Base-by-base conservation (phyloP, 495 filamentous ascomycete species). In the Neurospora sp. region DNA sequence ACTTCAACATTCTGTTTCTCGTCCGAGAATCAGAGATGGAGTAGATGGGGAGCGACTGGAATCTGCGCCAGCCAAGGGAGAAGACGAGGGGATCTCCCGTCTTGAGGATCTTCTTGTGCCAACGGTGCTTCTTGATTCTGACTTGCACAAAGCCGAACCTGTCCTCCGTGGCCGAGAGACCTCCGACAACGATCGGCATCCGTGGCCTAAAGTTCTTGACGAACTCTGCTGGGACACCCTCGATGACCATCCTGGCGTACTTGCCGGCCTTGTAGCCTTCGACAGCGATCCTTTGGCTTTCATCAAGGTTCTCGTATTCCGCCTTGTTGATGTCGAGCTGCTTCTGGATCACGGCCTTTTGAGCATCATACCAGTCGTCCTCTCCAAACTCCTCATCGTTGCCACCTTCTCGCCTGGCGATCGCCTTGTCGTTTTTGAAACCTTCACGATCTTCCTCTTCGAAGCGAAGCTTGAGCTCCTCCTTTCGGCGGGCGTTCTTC, bases 71-170 rank as follows among this genome's bases (percentile, higher is more conserved):
- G n/a, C 96, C 96, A 14, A 98, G 88, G 3, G 94, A 97, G 85
- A 98, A 97, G 78, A 98, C 96, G 46, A 99, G 88, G 18, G 96
- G 96, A 77, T 99, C 96, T 76, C 95, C 97, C 20, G 93, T 97
- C 83, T 99, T 99, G 75, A 99, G 85, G 72, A 98, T 98, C 86
- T 94, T 97, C 89, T 98, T 98, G 81, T 98, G 96, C 96, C 96
- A 99, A 75, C 96, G 88, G 79, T 99, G 96, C 73, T 92, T 87
- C 87, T 98, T 98, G 85, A 99, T 98, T 44, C 96, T 89, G 70
- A 98, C 89, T 81, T 98, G 96, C 16, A 98, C 91, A 77, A 93
- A 98, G 3, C 96, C 96, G 79, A 97, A 97, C 14, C 96, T 90
- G 81, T 98, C 94, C 81, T 99, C 96, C 0, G 94, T 97, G 10